Conservation (phyloP, 257 asterid species). For the Anisodus tanguticus region DNA sequence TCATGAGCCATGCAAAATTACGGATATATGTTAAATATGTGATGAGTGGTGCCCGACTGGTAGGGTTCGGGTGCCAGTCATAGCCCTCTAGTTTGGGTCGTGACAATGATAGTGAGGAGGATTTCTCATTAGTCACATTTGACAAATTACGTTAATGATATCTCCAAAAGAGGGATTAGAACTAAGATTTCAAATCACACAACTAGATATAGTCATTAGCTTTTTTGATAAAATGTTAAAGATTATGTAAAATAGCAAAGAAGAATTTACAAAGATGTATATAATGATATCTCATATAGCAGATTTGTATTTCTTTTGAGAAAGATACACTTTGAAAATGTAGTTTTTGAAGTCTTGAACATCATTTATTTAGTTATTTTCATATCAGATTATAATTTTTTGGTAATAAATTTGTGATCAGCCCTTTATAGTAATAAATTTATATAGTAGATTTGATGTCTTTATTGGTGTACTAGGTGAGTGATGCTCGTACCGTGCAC, state of each 20-base stretch:
- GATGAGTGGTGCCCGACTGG: too few species aligned
- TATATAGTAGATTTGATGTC: not conserved
- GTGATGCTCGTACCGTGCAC: too few species aligned
- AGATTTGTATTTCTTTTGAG: not conserved
- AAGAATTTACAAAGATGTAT: not conserved
- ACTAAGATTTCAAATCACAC: not conserved
- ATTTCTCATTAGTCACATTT: not conserved
- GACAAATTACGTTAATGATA: not conserved
- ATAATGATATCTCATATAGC: not conserved
- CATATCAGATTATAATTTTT: not conserved
- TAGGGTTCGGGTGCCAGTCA: too few species aligned
- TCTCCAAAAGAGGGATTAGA: not conserved
- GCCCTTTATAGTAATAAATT: not conserved
- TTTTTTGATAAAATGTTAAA: not conserved
- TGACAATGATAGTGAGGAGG: too few species aligned
- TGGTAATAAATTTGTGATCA: not conserved
- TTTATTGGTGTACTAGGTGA: not conserved
- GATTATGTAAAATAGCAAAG: not conserved
- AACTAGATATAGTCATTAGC: not conserved
- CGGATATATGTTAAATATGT: too few species aligned
- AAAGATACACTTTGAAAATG: not conserved
- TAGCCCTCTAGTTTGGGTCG: too few species aligned
- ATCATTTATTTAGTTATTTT: not conserved
- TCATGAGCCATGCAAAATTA: too few species aligned
- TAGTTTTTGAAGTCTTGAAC: not conserved